Percentiles rank a stretch among this genome's conserved stretches.
phyloP scores from a whole-genome alignment of 257 asterid genomes.

The Sherardia arvensis region DNA sequence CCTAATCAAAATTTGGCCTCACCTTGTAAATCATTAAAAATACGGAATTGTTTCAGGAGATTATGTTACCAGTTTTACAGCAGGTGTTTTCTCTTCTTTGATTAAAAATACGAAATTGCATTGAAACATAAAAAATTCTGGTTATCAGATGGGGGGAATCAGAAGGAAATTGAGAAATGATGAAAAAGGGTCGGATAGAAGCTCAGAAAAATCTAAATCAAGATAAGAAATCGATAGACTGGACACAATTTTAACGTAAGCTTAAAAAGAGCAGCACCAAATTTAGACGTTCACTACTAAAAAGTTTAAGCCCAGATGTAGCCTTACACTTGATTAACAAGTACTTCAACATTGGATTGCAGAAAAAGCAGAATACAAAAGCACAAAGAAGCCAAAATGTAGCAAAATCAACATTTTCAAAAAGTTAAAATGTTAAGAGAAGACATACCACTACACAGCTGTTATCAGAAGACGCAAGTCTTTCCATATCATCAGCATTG shows the following conservation, averaged over 20 bases:
- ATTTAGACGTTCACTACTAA: background rate
- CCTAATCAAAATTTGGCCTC: no score
- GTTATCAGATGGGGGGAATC: background rate
- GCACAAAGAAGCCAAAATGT: conserved; percentile 1
- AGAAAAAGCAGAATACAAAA: background rate
- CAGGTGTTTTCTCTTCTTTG: no score
- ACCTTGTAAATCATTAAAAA: no score
- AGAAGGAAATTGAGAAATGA: no score
- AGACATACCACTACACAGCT: conserved; percentile 84
- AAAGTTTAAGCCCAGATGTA: no score
- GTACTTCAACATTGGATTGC: background rate
- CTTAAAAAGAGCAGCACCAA: background rate
- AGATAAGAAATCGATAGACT: background rate
- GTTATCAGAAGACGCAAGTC: conserved; percentile 79
- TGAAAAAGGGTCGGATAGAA: background rate
- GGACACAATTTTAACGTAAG: background rate
- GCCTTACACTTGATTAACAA: background rate
- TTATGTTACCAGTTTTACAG: no score
- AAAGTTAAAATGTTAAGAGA: background rate
- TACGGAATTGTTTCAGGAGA: no score
- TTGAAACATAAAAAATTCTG: background rate
- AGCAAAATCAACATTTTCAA: background rate
- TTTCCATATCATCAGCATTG: conserved; percentile 75
- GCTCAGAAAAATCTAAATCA: background rate
- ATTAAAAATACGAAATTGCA: background rate